Percentiles rank a stretch among this genome's conserved stretches.
Conservation (phyloP, 1,139 yeast species). For the Taiozyma sp. region DNA sequence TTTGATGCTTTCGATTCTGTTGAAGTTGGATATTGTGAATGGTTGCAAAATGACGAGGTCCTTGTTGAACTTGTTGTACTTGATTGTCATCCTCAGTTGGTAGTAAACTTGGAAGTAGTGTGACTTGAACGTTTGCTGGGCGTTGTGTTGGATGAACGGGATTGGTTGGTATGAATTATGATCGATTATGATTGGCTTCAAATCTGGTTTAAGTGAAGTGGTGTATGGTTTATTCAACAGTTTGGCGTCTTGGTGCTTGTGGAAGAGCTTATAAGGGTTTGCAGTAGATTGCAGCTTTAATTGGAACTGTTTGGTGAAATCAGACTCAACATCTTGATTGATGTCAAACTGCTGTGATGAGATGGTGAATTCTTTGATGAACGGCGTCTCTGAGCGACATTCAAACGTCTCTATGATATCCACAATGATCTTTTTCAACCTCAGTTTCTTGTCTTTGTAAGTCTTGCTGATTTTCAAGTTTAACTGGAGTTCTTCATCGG, state of each 20-base stretch:
- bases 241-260: conserved; percentile 17
- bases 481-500: conserved; percentile 39
- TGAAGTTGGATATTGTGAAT: conserved; percentile 48
- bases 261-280: conserved; percentile 13
- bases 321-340: conserved; percentile 6
- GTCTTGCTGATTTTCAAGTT: conserved; percentile 34
- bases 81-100: conserved; percentile 43
- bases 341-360: conserved; percentile 2
- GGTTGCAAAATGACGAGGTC: conserved; percentile 42
- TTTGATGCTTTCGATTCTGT: conserved; percentile 39
- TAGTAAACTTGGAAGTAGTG: conserved; percentile 47
- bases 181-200: conserved; percentile 26
- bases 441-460: conserved; percentile 32
- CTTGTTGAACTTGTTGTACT: conserved; percentile 39
- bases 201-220: conserved; percentile 3
- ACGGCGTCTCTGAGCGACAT: conserved; percentile 26
- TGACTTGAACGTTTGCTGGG: conserved; percentile 43
- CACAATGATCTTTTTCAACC: conserved; percentile 39
- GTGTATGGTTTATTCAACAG: conserved; percentile 3
- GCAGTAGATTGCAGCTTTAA: conserved; percentile 1
- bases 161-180: conserved; percentile 24
- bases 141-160: conserved; percentile 30
- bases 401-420: conserved; percentile 46
- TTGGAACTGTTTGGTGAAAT: conserved; percentile 1
- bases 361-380: conserved; percentile 16